Base-by-base conservation (phyloP, 306 rosid genomes). In the Oxytropis ochrocephala region DNA sequence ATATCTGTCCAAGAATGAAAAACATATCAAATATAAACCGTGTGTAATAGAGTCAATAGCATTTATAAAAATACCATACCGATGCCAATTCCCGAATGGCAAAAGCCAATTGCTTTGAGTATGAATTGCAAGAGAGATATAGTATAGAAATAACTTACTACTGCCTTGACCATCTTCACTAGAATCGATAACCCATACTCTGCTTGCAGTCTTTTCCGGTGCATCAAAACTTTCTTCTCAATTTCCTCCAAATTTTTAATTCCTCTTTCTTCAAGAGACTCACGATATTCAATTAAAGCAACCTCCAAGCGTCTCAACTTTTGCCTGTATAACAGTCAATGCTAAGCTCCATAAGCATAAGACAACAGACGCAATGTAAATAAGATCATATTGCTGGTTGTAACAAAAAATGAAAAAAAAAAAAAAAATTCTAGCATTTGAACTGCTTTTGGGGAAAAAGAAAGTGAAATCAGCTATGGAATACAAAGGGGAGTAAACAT, bases 291-390 rank as follows among this genome's bases (percentile, higher is more conserved):
- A 67, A 95, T 91, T 78, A 95, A 81, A 79, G 92, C 89, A 70
- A 84, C 99, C 83, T 95, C 99, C 71, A 95, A 83, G 54, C 89
- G 95, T 82, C 99, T 87, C 67, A 91, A 68, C 85, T 91, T 95
- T 84, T 95, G 91, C 74, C 99, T 95, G 90, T 47, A 81, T n/a
- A 72, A 27, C 24, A 80, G 51, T 56, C 27, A 57, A 78, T 11
- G 44, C 59, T 54, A 71, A 61, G 29, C 53, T 43, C 62, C 70
- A 4, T 75, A 46, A 78, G 72, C 74, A 74, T 32, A 27, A 43
- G 33, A 70, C 35, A 73, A 14, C 10, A 69, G 6, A 75, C 33
- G 65, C 29, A 47, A 55, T 6, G 38, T 60, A 47, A 72, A 43
- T 5, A 19, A 46, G 75, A 58, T 50, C 46, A 6, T 33, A 30